Evolutionary conservation across 306 rosid genomes (phyloP), one percentile per base, ranked within the genome.

Genomic region (Chamaecrista fasciculata): DNA sequence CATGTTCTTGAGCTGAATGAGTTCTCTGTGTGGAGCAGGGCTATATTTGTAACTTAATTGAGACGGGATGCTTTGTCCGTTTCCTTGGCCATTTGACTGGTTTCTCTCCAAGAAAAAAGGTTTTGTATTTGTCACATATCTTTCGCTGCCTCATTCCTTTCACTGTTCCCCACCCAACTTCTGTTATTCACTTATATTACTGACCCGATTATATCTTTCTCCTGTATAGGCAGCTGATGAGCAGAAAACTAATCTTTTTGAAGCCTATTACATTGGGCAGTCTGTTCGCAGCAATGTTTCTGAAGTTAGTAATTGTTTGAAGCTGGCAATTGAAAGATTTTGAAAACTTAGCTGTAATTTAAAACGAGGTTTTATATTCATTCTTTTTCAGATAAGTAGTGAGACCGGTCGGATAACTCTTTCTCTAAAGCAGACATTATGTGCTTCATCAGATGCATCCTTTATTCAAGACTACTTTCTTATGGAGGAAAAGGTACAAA

Each of bases 81-180:
- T 94, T 86, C 78, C 92, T 94, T 48, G 99, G 97, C 49, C 96
- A 79, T 11, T 77, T 94, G 79, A 94, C 99, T 16, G 99, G 95
- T 68, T 91, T 94, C 73, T 86, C 88, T 70, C 97, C 97, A 20
- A 78, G 85, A 76, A 87, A 70, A 47, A 88, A 88, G 99, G 99
- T 93, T 59, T 36, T 63, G 2, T 12, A 49, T 74, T 31, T 77
- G 57, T 57, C 36, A 16, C 33, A 53, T 29, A 21, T 37, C 21
- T 1, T 36, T 19, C 55, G 0, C 3, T 24, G 1, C 15, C 4
- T 36, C 16, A 8, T 0, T 7, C 14, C 58, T 4, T 25, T 23
- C 29, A 33, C 23, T 28, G 28, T 40, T 48, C 15, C 23, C 28
- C 43, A 16, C 18, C 33, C 34, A 48, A 66, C 43, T 14, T 18